Evolutionary conservation across 495 filamentous ascomycete species (phyloP).

Genomic region (Saxispiralis lemnorum): DNA sequence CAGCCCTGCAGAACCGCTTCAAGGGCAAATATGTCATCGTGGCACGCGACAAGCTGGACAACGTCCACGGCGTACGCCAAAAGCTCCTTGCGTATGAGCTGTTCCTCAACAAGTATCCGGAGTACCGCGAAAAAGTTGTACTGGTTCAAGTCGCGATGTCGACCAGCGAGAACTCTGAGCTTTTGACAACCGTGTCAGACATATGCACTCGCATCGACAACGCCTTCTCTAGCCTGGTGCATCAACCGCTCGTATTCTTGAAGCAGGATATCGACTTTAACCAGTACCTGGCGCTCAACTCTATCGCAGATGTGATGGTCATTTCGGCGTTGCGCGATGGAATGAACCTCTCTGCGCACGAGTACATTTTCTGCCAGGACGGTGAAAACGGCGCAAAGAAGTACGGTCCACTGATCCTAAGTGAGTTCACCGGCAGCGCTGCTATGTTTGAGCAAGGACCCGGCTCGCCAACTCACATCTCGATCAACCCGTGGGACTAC

Average conservation of each 20-base stretch:
- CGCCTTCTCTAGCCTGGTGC: constrained; percentile 65
- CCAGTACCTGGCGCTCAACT: constrained; percentile 76
- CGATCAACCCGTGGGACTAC: constrained; percentile 91
- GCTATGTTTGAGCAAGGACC: constrained; percentile 40
- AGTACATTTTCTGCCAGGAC: constrained; percentile 85
- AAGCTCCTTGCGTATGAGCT: constrained; percentile 85
- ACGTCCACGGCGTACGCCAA: constrained; percentile 73
- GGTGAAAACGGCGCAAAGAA: constrained; percentile 48
- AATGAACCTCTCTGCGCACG: constrained; percentile 87
- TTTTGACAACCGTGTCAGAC: constrained; percentile 71
- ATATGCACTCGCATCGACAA: constrained; percentile 89
- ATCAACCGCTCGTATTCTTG: constrained; percentile 82
- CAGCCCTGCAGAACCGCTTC: constrained; percentile 61
- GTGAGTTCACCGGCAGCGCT: constrained; percentile 83
- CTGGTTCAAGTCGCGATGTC: constrained; percentile 86
- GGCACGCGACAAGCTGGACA: constrained; percentile 80
- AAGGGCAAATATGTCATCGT: constrained; percentile 76
- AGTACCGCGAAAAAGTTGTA: constrained; percentile 71
- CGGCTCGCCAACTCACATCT: constrained; percentile 40
- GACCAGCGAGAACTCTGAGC: constrained; percentile 66
- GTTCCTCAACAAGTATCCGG: constrained; percentile 80
- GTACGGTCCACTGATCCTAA: constrained; percentile 73
- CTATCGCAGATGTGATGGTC: constrained; percentile 76
- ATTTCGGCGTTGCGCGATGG: constrained; percentile 85
- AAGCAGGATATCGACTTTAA: constrained; percentile 83